phyloP scores from a whole-genome alignment of 495 filamentous ascomycete species.

The Podospora pseudoanserina region DNA sequence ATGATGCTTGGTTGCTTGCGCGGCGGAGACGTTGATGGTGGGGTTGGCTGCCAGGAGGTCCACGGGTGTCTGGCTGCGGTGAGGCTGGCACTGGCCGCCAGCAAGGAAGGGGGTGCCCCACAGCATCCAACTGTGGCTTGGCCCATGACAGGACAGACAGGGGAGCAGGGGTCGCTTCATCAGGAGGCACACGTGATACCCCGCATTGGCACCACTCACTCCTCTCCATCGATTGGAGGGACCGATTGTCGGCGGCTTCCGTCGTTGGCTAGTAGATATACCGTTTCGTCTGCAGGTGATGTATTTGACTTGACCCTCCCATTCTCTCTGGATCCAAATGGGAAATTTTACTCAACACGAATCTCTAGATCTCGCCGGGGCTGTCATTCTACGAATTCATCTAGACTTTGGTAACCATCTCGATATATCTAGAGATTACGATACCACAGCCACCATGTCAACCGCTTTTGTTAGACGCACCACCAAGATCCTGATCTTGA shows the following conservation, averaged over 20 bases:
- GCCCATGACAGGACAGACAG: not conserved
- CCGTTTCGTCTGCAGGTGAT: no score
- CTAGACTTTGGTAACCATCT: not conserved
- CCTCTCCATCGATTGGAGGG: not conserved
- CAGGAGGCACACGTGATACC: slow-evolving; percentile 35
- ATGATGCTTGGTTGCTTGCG: slow-evolving; percentile 6
- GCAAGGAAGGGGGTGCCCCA: not conserved
- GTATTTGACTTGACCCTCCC: not conserved
- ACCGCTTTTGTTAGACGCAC: slow-evolving; percentile 29
- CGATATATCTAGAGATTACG: not conserved
- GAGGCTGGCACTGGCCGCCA: slow-evolving; percentile 2
- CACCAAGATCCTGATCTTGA: slow-evolving; percentile 71
- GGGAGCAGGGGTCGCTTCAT: not conserved
- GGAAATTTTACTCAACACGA: not conserved
- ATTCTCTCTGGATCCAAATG: not conserved
- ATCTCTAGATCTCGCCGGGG: not conserved
- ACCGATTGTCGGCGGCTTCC: slow-evolving; percentile 5
- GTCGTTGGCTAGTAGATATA: not conserved
- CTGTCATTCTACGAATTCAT: slow-evolving; percentile 1
- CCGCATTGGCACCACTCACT: slow-evolving; percentile 25
- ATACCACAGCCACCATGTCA: slow-evolving; percentile 26
- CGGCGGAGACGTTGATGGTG: slow-evolving; percentile 12
- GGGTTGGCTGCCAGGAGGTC: not conserved
- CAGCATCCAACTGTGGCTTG: slow-evolving; percentile 24
- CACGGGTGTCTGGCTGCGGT: not conserved